Conservation (phyloP, 129 eudicot species). For the Saussurea involucrata region DNA sequence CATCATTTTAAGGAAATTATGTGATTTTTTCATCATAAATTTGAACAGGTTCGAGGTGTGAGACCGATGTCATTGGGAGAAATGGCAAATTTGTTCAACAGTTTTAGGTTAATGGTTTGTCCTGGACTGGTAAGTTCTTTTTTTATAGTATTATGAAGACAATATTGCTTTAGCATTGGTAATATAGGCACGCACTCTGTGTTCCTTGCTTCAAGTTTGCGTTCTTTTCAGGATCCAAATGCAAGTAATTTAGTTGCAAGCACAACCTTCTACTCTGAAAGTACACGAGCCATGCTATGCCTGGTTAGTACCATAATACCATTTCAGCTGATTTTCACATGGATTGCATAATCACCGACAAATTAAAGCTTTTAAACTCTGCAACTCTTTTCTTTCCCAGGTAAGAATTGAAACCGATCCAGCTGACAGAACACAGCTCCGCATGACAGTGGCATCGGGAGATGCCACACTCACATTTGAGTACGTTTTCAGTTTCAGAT, state of each 20-base stretch:
- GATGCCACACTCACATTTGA: constrained; percentile 85
- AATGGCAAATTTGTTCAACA: constrained; percentile 85
- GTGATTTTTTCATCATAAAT: not conserved
- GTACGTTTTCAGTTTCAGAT: constrained; percentile 42
- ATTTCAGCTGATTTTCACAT: not conserved
- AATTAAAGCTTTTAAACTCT: not conserved
- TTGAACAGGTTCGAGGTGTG: constrained; percentile 90
- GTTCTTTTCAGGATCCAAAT: constrained; percentile 82
- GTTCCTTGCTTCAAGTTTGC: not conserved
- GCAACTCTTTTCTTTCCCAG: constrained; percentile 36
- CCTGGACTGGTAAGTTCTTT: constrained; percentile 84
- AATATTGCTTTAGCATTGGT: not conserved
- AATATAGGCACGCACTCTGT: not conserved
- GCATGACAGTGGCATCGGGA: constrained; percentile 91
- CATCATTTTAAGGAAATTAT: not conserved
- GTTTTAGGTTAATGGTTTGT: constrained; percentile 59
- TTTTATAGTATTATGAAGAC: not conserved
- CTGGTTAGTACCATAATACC: constrained; percentile 50
- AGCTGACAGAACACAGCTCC: constrained; percentile 96
- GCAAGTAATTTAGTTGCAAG: constrained; percentile 89
- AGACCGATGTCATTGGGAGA: constrained; percentile 84
- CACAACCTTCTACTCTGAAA: constrained; percentile 89
- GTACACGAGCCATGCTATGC: constrained; percentile 88
- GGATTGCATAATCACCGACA: not conserved
- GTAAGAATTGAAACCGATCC: constrained; percentile 97